These are phyloP conservation scores for Vigna unguiculata DNA, from an alignment of 306 rosid species.

Conservation along the genomic window DNA sequence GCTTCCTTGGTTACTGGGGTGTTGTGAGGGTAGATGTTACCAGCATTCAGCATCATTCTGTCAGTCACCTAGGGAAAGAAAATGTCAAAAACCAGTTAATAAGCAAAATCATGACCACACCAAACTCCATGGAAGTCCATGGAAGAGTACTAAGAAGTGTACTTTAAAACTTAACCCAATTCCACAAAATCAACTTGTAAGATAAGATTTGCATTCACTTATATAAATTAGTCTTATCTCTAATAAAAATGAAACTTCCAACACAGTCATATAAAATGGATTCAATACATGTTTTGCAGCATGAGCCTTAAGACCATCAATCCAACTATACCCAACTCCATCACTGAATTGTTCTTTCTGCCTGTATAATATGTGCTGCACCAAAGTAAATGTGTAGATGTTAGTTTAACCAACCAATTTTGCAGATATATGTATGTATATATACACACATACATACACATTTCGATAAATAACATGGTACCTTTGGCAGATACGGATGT, in stretches of 20 bases:
- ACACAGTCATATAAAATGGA: not conserved
- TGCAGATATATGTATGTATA: too few species aligned
- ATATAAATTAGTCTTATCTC: too few species aligned
- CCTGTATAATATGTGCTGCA: constrained; percentile 90
- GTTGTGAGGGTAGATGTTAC: constrained; percentile 81
- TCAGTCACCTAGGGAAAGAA: constrained; percentile 69
- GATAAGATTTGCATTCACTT: too few species aligned
- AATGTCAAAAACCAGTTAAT: constrained; percentile 23
- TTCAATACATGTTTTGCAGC: constrained; percentile 79
- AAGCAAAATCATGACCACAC: constrained; percentile 27
- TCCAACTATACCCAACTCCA: constrained; percentile 98
- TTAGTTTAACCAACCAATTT: constrained; percentile 31
- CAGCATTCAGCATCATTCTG: constrained; percentile 86
- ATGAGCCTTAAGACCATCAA: constrained; percentile 92
- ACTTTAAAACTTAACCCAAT: too few species aligned
- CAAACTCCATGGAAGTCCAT: not conserved
- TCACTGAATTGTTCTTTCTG: constrained; percentile 98
- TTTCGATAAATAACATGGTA: constrained; percentile 34
- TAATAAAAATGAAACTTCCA: too few species aligned
- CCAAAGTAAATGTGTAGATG: constrained; percentile 31
- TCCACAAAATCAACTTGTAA: too few species aligned
- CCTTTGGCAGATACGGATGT: constrained; percentile 94
- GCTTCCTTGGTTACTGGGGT: constrained; percentile 91
- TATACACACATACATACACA: not conserved
- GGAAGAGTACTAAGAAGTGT: too few species aligned